Conservation (phyloP, 2,329 filamentous ascomycete species). For the Talaromyces sp. region DNA sequence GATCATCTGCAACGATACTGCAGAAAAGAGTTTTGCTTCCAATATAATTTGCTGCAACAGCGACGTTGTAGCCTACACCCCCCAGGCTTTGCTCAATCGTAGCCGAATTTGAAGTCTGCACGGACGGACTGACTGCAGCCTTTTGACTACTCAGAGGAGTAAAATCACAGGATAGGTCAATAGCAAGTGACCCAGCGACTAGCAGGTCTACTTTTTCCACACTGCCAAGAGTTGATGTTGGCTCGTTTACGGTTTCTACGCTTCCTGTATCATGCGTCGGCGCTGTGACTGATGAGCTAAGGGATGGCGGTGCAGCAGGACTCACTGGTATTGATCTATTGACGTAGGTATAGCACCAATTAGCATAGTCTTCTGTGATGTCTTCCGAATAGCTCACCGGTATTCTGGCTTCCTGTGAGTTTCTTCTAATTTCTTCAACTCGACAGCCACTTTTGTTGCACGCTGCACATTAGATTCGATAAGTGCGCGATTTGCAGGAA, state of each 20-base stretch:
- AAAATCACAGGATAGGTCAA: constrained; percentile 85
- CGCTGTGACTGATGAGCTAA: constrained; percentile 20
- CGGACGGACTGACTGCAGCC: constrained; percentile 34
- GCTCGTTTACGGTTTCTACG: background rate
- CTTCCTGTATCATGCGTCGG: constrained; percentile 18
- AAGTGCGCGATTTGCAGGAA: constrained; percentile 69
- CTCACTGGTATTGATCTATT: constrained; percentile 37
- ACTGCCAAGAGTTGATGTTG: constrained; percentile 8
- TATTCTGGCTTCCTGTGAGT: constrained; percentile 25
- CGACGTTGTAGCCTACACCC: constrained; percentile 89
- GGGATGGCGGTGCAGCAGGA: constrained; percentile 22
- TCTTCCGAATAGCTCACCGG: constrained; percentile 37
- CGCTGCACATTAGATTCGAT: constrained; percentile 64
- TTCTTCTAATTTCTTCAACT: constrained; percentile 56
- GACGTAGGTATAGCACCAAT: constrained; percentile 35
- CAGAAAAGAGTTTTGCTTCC: constrained; percentile 67
- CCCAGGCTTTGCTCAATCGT: constrained; percentile 78
- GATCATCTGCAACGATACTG: constrained; percentile 76
- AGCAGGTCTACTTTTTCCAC: constrained; percentile 60
- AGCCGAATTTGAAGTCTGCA: constrained; percentile 83
- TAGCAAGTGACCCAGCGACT: constrained; percentile 83
- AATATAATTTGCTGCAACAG: constrained; percentile 72
- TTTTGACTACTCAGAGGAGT: constrained; percentile 43
- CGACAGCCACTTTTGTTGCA: constrained; percentile 62
- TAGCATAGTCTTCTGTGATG: constrained; percentile 25